phyloP scores from a whole-genome alignment of 2,329 filamentous ascomycete species.

The Colletotrichum sp. region DNA sequence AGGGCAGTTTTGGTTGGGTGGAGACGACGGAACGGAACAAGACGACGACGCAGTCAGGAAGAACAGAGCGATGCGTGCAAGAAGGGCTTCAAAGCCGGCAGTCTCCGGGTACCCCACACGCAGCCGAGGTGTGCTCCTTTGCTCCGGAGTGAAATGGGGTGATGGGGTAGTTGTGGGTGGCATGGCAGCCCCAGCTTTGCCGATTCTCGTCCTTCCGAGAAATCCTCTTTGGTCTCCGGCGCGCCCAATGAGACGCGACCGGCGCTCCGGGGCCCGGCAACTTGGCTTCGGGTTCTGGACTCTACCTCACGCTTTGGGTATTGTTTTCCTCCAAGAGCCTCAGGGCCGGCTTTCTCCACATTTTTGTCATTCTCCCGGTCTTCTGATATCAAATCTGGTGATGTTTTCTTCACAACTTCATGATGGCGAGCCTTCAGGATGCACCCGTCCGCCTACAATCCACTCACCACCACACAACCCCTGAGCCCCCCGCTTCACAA shows the following conservation, averaged over 20 bases:
- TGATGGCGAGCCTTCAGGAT: background rate
- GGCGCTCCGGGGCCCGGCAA: constrained; percentile 5
- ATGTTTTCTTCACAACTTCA: background rate
- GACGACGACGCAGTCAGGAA: background rate
- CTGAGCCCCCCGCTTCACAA: background rate
- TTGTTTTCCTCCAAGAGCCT: background rate
- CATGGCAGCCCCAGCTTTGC: constrained; percentile 5
- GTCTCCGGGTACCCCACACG: background rate
- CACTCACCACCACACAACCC: constrained; percentile 3
- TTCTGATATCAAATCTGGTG: constrained; percentile 5
- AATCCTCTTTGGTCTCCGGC: constrained; percentile 11
- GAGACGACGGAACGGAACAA: background rate
- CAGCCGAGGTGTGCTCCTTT: background rate
- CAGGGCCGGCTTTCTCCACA: constrained; percentile 1
- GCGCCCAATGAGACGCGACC: constrained; percentile 12
- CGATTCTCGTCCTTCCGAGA: constrained; percentile 22
- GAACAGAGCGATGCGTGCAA: background rate
- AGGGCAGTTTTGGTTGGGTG: background rate
- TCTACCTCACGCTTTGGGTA: background rate
- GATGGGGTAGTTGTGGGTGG: background rate
- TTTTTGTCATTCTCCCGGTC: background rate
- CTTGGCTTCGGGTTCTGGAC: constrained; percentile 6
- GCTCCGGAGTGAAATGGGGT: background rate
- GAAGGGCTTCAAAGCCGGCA: background rate
- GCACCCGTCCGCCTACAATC: background rate